Conservation (phyloP, 2,329 filamentous ascomycete species). For the Myriosclerotinia curreyana region DNA sequence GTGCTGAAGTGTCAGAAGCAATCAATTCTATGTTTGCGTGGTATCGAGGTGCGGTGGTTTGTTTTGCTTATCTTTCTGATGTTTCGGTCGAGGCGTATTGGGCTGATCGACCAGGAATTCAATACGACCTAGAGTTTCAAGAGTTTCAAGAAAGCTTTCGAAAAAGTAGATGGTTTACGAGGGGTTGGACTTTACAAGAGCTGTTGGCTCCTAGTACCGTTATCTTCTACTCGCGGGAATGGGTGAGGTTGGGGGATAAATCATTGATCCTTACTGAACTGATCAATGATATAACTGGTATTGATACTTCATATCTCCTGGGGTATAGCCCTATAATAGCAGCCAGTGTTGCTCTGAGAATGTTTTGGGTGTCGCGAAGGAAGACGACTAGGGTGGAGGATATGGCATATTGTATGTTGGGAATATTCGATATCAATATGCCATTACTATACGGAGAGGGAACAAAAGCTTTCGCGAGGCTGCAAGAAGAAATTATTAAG, state of each 20-base stretch:
- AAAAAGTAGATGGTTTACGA: neutral
- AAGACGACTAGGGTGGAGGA: conserved; percentile 36
- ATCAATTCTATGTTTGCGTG: conserved; percentile 28
- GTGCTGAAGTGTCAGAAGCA: conserved; percentile 24
- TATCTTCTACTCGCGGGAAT: neutral
- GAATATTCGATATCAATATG: conserved; percentile 41
- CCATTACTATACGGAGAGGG: conserved; percentile 42
- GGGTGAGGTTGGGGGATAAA: neutral
- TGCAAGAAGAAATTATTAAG: conserved; percentile 41
- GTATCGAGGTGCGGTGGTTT: conserved; percentile 21
- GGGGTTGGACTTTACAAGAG: conserved; percentile 9
- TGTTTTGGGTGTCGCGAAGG: conserved; percentile 24
- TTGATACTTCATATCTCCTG: neutral
- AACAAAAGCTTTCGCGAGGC: conserved; percentile 37
- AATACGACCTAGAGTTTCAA: neutral
- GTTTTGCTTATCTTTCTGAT: conserved; percentile 26
- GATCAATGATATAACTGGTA: neutral
- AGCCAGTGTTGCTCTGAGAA: conserved; percentile 2
- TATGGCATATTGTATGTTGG: conserved; percentile 41
- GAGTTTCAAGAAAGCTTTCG: neutral
- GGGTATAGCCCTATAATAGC: neutral
- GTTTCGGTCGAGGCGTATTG: neutral
- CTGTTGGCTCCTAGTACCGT: conserved; percentile 4
- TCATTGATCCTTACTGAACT: neutral
- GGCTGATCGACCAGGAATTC: too few relatives aligned